Evolutionary conservation across 2,329 filamentous ascomycete genomes (phyloP).

Genomic region (Elsinoe batatas): DNA sequence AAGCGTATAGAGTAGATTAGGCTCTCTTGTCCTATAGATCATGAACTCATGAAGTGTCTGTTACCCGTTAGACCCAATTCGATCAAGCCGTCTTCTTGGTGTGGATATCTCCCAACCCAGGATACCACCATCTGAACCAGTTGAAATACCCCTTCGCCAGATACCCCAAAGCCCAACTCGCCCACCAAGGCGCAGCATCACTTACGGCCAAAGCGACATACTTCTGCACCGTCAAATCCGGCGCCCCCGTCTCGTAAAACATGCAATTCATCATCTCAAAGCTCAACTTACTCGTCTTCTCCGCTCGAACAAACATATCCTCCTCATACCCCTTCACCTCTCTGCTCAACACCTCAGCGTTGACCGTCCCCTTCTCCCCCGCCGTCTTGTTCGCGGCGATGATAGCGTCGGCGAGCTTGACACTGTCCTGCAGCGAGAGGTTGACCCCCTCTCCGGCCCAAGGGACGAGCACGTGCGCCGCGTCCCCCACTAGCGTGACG

Average conservation of each 20-base stretch:
- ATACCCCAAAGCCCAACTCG: constrained; percentile 18
- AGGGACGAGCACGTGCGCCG: constrained; percentile 33
- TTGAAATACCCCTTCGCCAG: constrained; percentile 23
- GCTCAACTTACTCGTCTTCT: constrained; percentile 26
- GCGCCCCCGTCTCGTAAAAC: constrained; percentile 40
- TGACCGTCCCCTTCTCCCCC: constrained; percentile 1
- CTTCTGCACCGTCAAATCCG: constrained; percentile 35
- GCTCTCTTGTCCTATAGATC: neutral
- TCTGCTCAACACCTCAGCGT: neutral
- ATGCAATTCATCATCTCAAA: constrained; percentile 39
- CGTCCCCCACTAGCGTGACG: constrained; percentile 33
- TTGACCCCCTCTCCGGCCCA: constrained; percentile 30
- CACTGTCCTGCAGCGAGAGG: constrained; percentile 28
- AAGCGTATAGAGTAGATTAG: constrained; percentile 74
- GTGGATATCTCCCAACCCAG: constrained; percentile 1
- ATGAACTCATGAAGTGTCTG: neutral
- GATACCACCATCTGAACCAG: constrained; percentile 13
- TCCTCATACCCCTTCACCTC: constrained; percentile 27
- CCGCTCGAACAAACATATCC: constrained; percentile 31
- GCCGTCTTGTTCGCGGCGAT: constrained; percentile 18
- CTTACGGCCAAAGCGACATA: constrained; percentile 21
- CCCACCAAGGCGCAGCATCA: constrained; percentile 17
- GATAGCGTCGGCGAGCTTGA: constrained; percentile 28
- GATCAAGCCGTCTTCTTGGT: neutral
- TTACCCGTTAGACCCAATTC: too few relatives aligned